Evolutionary conservation across 129 eudicot genomes (phyloP), one percentile per base, ranked within the genome.

Genomic region (Gnaphalium uliginosum): DNA sequence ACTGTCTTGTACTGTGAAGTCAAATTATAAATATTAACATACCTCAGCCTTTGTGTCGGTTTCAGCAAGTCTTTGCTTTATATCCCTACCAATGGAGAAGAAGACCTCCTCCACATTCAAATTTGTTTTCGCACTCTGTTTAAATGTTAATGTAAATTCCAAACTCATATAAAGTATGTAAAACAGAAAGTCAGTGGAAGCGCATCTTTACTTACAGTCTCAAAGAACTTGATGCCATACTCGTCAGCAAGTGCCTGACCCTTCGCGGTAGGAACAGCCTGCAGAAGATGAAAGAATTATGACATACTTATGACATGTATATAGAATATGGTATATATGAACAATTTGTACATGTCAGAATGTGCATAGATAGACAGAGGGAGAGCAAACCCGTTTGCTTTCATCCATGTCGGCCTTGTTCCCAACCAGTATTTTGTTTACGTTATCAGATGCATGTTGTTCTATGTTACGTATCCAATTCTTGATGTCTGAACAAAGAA

Each of bases 371-470:
- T 24, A 54, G 60, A 68, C 72, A 58, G 83, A 78, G 73, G 72
- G 51, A 83, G 76, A 73, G 43, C 66, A 17, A 51, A 92, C 97
- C 96, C 96, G 78, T 86, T 86, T 92, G 92, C 97, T 92, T 85
- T 92, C 97, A 78, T 92, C 97, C 97, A 89, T 89, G 77, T 92
- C 96, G 60, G 96, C 96, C 89, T 92, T 92, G 92, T 89, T 92
- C 50, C 97, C 97, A 27, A 92, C 96, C 79, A 92, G 76, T 66
- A 92, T 86, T 87, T 92, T 92, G 96, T 87, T 92, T 32, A 92
- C 97, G 70, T 92, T 92, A 81, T 85, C 98, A 79, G 98, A 92
- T 46, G 97, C 97, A 85, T 92, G 98, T 23, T 89, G 93, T 81
- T 92, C 96, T 79, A 92, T 92, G 87, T 92, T 89, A 65, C 94